Percentiles rank a stretch among this genome's conserved stretches.
Conservation (phyloP, 371 early-diverging fungal species). For the Mortierella sp. region DNA sequence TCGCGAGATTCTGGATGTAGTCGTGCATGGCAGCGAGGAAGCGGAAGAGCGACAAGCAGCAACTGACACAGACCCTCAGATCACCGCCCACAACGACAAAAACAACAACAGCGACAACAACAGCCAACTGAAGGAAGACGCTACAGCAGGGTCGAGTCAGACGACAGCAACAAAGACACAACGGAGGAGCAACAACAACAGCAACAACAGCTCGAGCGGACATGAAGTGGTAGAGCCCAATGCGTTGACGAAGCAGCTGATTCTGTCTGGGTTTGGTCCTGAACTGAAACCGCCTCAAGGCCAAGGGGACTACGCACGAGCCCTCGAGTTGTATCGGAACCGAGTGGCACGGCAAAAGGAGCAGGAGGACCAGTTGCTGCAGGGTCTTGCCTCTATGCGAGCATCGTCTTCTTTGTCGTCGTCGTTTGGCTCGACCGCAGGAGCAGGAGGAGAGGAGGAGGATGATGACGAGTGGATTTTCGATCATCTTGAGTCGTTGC, state of each 20-base stretch:
- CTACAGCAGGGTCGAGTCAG: not conserved
- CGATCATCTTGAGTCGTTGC: slow-evolving; percentile 11
- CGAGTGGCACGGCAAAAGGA: slow-evolving; percentile 39
- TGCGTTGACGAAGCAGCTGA: slow-evolving; percentile 24
- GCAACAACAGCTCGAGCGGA: not conserved
- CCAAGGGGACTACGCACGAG: slow-evolving; percentile 32
- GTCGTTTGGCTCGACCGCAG: not conserved
- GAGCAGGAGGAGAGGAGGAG: not conserved
- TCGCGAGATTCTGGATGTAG: slow-evolving; percentile 33
- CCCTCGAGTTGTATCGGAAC: slow-evolving; percentile 38
- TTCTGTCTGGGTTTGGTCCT: slow-evolving; percentile 45
- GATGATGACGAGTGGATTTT: slow-evolving; percentile 30
- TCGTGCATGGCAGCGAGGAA: slow-evolving; percentile 2
- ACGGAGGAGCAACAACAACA: not conserved
- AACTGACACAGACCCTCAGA: slow-evolving; percentile 2
- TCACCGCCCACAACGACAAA: not conserved
- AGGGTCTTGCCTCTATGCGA: slow-evolving; percentile 17
- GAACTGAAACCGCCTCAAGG: slow-evolving; percentile 34
- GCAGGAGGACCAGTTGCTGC: slow-evolving; percentile 24
- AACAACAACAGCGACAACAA: not conserved
- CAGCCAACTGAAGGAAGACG: not conserved
- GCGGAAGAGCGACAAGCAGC: not conserved
- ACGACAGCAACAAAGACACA: not conserved
- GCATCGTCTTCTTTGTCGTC: not conserved
- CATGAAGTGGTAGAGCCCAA: slow-evolving; percentile 19